A percentile compares a stretch with the other conserved stretches of the same genome.
phyloP scores from a whole-genome alignment of 352 stramenopile species.

The Phytophthora palmivora region DNA sequence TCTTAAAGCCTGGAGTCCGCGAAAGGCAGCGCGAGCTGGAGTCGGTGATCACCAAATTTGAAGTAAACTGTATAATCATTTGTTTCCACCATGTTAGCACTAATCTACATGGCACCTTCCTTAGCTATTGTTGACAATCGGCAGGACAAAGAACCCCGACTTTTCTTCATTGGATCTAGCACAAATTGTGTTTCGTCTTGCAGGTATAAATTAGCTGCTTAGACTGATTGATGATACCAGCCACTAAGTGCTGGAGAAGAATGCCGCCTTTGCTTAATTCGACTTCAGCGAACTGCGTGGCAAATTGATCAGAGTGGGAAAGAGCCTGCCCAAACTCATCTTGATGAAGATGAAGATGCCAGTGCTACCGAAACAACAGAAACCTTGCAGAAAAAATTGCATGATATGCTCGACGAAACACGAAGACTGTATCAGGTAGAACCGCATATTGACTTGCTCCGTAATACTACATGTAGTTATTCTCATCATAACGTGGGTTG shows the following conservation, averaged over 20 bases:
- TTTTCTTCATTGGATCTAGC: constrained; percentile 51
- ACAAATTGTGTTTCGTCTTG: constrained; percentile 48
- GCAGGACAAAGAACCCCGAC: constrained; percentile 44
- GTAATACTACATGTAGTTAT: not conserved
- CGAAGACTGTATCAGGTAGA: constrained; percentile 48
- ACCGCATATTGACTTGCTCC: not conserved
- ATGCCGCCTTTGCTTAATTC: constrained; percentile 35
- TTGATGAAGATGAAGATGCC: constrained; percentile 7
- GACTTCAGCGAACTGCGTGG: constrained; percentile 44
- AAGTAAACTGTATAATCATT: constrained; percentile 27
- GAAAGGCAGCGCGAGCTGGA: constrained; percentile 41
- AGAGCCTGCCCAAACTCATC: not conserved
- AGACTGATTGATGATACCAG: not conserved
- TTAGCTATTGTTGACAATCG: constrained; percentile 47
- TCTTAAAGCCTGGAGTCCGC: constrained; percentile 31
- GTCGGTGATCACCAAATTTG: constrained; percentile 48
- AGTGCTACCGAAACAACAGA: constrained; percentile 1
- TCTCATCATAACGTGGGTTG: not conserved
- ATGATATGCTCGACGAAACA: constrained; percentile 37
- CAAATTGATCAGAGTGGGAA: constrained; percentile 15
- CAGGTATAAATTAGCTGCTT: constrained; percentile 27
- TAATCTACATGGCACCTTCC: not conserved
- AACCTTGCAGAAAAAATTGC: constrained; percentile 21
- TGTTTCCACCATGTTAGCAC: not conserved
- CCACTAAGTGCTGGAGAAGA: constrained; percentile 8